A percentile compares a stretch with the other conserved stretches of the same genome.
phyloP scores from a whole-genome alignment of 2,329 filamentous ascomycete species.

The Fusarium miscanthi region DNA sequence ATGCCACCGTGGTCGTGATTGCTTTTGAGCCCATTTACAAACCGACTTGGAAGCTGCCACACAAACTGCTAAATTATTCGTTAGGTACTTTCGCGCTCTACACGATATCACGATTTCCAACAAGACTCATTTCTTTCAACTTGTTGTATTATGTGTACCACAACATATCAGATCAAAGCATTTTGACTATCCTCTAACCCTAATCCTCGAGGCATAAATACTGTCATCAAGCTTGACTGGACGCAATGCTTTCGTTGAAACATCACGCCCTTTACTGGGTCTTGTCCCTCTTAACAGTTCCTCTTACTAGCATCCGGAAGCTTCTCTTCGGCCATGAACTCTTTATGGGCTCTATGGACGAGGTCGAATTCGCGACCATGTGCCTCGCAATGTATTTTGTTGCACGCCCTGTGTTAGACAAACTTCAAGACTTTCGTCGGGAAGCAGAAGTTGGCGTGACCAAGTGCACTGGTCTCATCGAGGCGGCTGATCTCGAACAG shows the following conservation, averaged over 20 bases:
- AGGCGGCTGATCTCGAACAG: neutral
- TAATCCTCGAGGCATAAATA: neutral
- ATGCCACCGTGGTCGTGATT: neutral
- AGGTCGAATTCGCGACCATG: neutral
- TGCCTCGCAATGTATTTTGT: conserved; percentile 20
- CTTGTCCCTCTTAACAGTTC: conserved; percentile 25
- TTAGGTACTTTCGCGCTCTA: neutral
- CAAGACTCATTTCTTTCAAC: neutral
- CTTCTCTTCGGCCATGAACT: neutral
- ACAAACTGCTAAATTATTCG: neutral
- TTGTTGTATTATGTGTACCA: neutral
- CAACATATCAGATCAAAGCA: neutral
- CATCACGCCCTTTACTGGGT: conserved; percentile 35
- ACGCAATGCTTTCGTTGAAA: conserved; percentile 31
- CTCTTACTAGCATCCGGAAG: neutral
- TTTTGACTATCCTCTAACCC: neutral
- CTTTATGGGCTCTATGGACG: neutral
- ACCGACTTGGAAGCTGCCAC: conserved; percentile 6
- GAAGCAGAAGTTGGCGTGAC: neutral
- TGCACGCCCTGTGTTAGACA: neutral
- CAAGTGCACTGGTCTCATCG: neutral
- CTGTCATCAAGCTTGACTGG: neutral
- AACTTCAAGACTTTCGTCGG: neutral
- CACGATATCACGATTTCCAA: neutral
- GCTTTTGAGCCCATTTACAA: conserved; percentile 1